A percentile compares a stretch with the other conserved stretches of the same genome.
Evolutionary conservation across 1,284 basidiomycete genomes (phyloP).

Genomic region (Lentinus polychrous): DNA sequence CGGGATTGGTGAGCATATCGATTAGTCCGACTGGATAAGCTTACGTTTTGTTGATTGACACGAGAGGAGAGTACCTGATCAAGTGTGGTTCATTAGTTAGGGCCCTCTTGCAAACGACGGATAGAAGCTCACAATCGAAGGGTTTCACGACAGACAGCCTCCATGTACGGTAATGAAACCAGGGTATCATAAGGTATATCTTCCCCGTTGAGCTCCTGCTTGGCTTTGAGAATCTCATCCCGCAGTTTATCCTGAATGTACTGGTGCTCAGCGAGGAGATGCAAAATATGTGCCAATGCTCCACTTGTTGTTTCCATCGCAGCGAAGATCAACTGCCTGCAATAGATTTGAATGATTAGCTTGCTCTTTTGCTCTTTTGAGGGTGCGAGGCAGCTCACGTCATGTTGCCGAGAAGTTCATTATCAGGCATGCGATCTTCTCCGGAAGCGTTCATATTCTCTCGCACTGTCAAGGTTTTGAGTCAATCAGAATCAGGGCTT

Average conservation of each 20-base stretch:
- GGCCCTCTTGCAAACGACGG: too few species aligned
- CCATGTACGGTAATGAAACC: slow-evolving; percentile 24
- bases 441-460: slow-evolving; percentile 18
- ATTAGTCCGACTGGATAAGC: neutral
- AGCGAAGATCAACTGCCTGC: slow-evolving; percentile 23
- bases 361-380: too few species aligned
- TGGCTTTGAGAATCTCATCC: slow-evolving; percentile 17
- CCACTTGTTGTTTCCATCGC: slow-evolving; percentile 24
- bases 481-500: neutral
- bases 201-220: slow-evolving; percentile 8
- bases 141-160: slow-evolving; percentile 28
- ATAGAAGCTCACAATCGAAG: slow-evolving; percentile 19
- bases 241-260: slow-evolving; percentile 21
- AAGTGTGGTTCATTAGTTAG: neutral
- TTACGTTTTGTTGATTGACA: neutral
- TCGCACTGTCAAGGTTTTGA: slow-evolving; percentile 12
- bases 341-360: neutral
- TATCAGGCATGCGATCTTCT: slow-evolving; percentile 20
- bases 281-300: slow-evolving; percentile 21
- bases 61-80: neutral
- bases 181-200: slow-evolving; percentile 24
- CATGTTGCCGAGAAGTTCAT: slow-evolving; percentile 21
- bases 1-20: neutral
- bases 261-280: slow-evolving; percentile 18
- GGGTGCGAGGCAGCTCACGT: slow-evolving; percentile 13